Conservation (phyloP, 1,284 basidiomycete species). For the Sphagnurus paluster region DNA sequence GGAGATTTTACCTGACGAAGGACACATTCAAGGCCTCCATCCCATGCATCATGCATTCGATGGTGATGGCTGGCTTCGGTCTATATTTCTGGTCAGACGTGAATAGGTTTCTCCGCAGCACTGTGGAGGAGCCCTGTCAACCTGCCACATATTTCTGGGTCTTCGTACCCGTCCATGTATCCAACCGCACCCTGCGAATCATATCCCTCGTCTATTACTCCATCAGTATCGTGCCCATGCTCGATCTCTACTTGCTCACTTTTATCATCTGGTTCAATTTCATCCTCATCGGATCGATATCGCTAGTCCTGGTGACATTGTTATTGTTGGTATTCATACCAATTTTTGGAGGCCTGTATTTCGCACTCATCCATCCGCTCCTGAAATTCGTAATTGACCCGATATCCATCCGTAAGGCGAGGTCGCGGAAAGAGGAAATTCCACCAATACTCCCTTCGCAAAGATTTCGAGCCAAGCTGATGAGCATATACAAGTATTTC, state of each 20-base stretch:
- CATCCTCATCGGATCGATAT: not conserved
- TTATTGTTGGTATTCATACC: too few relatives aligned
- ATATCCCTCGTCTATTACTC: not conserved
- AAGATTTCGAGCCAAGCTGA: too few relatives aligned
- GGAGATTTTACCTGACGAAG: too few relatives aligned
- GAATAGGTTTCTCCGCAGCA: not conserved
- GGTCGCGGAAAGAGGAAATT: too few relatives aligned
- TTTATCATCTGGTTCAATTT: not conserved
- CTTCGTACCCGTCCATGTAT: not conserved
- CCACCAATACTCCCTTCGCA: too few relatives aligned
- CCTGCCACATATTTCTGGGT: conserved; percentile 5
- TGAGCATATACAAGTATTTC: too few relatives aligned
- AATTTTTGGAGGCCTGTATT: too few relatives aligned
- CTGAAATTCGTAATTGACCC: too few relatives aligned
- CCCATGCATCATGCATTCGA: not conserved
- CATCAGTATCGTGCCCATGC: not conserved
- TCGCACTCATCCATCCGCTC: too few relatives aligned
- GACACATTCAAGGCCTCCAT: not conserved
- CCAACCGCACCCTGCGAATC: not conserved
- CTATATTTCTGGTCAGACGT: conserved; percentile 3
- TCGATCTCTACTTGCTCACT: not conserved
- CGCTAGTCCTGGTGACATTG: not conserved
- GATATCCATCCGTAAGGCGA: too few relatives aligned
- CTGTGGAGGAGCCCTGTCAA: not conserved
- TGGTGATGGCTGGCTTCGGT: conserved; percentile 5